A percentile compares a stretch with the other conserved stretches of the same genome.
Evolutionary conservation across 1,284 basidiomycete species (phyloP).

Genomic region (Melanopsichium pennsylvanicum): DNA sequence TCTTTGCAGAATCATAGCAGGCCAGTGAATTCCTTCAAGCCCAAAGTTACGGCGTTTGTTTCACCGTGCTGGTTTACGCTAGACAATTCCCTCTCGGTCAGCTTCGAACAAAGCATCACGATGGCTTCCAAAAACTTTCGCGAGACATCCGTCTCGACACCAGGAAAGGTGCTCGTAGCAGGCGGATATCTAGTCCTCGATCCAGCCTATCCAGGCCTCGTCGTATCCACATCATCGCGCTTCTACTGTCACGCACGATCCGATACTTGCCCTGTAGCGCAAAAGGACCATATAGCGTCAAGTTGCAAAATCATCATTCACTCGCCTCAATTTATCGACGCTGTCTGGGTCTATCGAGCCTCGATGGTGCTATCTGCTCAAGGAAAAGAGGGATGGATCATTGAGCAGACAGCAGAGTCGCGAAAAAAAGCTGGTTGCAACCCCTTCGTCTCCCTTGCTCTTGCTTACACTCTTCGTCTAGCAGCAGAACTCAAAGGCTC

Average conservation of each 20-base stretch:
- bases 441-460: slow-evolving; percentile 88
- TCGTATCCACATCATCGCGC: slow-evolving; percentile 81
- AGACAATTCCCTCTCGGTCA: no score
- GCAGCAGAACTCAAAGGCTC: slow-evolving; percentile 66
- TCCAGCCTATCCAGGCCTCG: slow-evolving; percentile 62
- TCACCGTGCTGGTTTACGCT: no score
- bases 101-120: neutral
- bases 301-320: slow-evolving; percentile 73
- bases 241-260: slow-evolving; percentile 77
- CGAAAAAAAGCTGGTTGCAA: slow-evolving; percentile 70
- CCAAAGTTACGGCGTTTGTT: no score
- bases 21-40: no score
- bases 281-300: neutral
- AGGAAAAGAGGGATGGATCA: slow-evolving; percentile 17
- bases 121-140: slow-evolving; percentile 8
- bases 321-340: slow-evolving; percentile 87
- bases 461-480: slow-evolving; percentile 78
- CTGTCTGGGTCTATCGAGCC: slow-evolving; percentile 80
- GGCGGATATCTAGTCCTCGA: slow-evolving; percentile 65
- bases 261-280: neutral
- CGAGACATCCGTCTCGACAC: slow-evolving; percentile 76
- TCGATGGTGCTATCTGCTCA: slow-evolving; percentile 9
- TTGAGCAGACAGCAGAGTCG: slow-evolving; percentile 43
- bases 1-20: no score
- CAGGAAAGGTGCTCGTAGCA: slow-evolving; percentile 87